phyloP scores from a whole-genome alignment of 805 yeast genomes.

The Ogataea ganodermae region DNA sequence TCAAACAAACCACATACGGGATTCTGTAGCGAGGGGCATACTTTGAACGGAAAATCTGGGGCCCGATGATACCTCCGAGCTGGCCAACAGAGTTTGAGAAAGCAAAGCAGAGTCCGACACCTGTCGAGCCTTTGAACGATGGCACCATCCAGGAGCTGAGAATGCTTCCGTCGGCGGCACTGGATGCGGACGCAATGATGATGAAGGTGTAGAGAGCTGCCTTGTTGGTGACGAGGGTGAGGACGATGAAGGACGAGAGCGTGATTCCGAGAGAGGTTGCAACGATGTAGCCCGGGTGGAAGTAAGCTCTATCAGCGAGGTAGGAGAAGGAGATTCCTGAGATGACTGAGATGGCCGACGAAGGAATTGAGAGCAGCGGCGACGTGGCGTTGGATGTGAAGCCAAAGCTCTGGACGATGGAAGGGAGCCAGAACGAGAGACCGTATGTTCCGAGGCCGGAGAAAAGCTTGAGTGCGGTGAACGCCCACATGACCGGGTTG shows the following conservation, averaged over 20 bases:
- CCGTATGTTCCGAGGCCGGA: constrained; percentile 8
- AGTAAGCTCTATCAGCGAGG: constrained; percentile 7
- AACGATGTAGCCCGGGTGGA: constrained; percentile 8
- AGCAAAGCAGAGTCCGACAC: constrained; percentile 5
- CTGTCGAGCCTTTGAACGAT: constrained; percentile 7
- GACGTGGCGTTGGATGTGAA: constrained; percentile 27
- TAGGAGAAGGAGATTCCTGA: constrained; percentile 5
- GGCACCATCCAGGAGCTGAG: constrained; percentile 12
- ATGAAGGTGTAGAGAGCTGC: constrained; percentile 11
- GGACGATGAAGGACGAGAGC: constrained; percentile 9
- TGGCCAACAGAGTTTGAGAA: constrained; percentile 10
- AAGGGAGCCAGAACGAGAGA: constrained; percentile 20
- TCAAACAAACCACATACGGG: constrained; percentile 5
- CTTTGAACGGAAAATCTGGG: constrained; percentile 8
- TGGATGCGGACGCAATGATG: constrained; percentile 35
- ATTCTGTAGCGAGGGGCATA: constrained; percentile 9
- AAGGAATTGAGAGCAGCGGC: constrained; percentile 27
- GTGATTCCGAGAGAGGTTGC: background rate
- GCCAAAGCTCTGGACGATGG: constrained; percentile 26
- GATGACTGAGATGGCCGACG: constrained; percentile 12
- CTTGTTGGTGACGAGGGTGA: constrained; percentile 11
- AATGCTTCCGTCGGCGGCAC: constrained; percentile 12
- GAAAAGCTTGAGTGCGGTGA: constrained; percentile 3
- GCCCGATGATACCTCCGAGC: constrained; percentile 10
- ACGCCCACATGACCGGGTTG: constrained; percentile 8